phyloP scores from a whole-genome alignment of 768 basidiomycete species.

The Boletus rubescentipes region DNA sequence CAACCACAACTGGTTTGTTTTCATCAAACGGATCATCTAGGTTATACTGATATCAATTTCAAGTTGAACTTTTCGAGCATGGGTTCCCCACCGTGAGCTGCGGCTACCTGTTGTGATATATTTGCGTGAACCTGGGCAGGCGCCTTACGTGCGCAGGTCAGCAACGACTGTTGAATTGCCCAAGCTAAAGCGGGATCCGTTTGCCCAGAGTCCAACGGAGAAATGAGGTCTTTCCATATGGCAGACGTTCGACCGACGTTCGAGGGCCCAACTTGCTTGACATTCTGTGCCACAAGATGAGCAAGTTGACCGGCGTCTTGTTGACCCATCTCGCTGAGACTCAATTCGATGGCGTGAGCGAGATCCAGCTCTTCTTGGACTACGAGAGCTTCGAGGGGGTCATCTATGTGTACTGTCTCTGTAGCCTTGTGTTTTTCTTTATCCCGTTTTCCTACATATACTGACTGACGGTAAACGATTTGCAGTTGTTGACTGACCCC shows the following conservation, averaged over 20 bases:
- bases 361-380: constrained; percentile 43
- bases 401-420: constrained; percentile 4
- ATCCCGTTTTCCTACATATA: neutral
- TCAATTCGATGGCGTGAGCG: constrained; percentile 47
- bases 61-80: neutral
- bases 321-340: constrained; percentile 32
- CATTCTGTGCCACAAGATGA: constrained; percentile 3
- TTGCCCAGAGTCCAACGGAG: neutral
- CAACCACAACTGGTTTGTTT: neutral
- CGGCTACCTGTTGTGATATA: neutral
- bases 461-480: constrained; percentile 39
- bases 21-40: constrained; percentile 1
- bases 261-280: constrained; percentile 6
- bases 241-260: constrained; percentile 2
- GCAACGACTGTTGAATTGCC: constrained; percentile 31
- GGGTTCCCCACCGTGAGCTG: constrained; percentile 10
- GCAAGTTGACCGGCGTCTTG: constrained; percentile 5
- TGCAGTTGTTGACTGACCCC: constrained; percentile 38
- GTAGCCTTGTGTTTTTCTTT: constrained; percentile 4
- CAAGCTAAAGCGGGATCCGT: constrained; percentile 26
- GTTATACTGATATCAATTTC: constrained; percentile 2
- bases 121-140: neutral
- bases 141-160: constrained; percentile 12
- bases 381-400: constrained; percentile 16
- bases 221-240: constrained; percentile 10